Evolutionary conservation across 1,284 basidiomycete genomes (phyloP), one percentile per base, ranked within the genome.

Genomic region (Caloboletus firmus): DNA sequence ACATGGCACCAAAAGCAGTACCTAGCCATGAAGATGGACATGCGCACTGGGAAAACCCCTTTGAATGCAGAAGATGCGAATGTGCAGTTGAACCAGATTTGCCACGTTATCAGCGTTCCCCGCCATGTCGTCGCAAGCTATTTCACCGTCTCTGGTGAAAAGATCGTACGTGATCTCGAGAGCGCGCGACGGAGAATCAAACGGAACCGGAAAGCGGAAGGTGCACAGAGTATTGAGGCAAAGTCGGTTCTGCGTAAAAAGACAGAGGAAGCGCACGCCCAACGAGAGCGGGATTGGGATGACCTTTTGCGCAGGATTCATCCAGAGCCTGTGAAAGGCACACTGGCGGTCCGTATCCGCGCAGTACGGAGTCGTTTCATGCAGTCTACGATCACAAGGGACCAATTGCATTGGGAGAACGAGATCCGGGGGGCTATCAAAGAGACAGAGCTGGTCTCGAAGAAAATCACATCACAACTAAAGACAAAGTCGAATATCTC

Each of bases 1-100:
- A 85, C 86, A 0, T 84, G 80, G 79, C 79, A 83, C 62, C 88
- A 91, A 66, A 79, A 72, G 43, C 80, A 81, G 57, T 89, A 84
- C 65, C 68, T 91, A 57, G 76, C 76, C 45, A 76, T 75, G 54
- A 81, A 75, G 55, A 69, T 80, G 22, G 76, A 83, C 55, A 58
- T 64, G 22, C 54, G 65, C 5, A 78, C 74, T 15, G 75, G 74
- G 8, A 64, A 65, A 30, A 84, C 82, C 0, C 80, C 83, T 3
- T 62, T 84, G 24, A 75, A 85, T 53, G 75, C 78, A 47, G 68
- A 70, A 20, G 77, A 81, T 42, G 66, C 66, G n/a, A 70, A 69
- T 22, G 61, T 60, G 26, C 70, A 71, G 51, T 59, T 87, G 20
- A 60, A 72, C n/a, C 76, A 72, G 45, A 75, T 88, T 28, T 76